Evolutionary conservation across 192 early-diverging fungal genomes (phyloP).

Genomic region (Cetraspora pellucida): DNA sequence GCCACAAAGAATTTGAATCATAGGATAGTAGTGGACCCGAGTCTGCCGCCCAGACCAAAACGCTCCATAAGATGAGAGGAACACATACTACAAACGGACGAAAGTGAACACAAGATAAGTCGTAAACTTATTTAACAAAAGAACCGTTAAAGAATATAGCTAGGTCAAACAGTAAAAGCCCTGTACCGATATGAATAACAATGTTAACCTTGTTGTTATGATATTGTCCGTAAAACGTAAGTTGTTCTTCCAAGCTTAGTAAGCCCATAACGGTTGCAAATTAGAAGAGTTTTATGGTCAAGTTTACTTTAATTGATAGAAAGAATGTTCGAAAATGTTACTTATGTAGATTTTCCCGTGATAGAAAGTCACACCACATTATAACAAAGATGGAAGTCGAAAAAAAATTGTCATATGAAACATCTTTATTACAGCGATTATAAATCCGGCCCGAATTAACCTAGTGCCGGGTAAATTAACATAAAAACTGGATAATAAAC

Average conservation of each 20-base stretch:
- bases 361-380: no score
- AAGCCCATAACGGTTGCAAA: conserved; percentile 34
- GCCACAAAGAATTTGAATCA: conserved; percentile 22
- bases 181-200: conserved; percentile 66
- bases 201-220: conserved; percentile 77
- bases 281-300: no score
- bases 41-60: conserved; percentile 61
- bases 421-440: no score
- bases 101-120: neutral
- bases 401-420: no score
- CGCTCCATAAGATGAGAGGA: conserved; percentile 86
- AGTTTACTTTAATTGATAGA: no score
- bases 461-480: no score
- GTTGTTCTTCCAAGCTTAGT: conserved; percentile 75
- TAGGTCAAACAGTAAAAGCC: neutral
- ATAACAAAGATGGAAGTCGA: no score
- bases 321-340: no score
- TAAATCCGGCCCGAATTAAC: no score
- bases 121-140: neutral
- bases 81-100: conserved; percentile 69
- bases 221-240: conserved; percentile 76
- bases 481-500: no score
- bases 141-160: neutral
- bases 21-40: conserved; percentile 46
- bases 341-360: no score